Evolutionary conservation across 305 asterid species (phyloP), one percentile per base, ranked within the genome.

Genomic region (Euphrasia arctica): DNA sequence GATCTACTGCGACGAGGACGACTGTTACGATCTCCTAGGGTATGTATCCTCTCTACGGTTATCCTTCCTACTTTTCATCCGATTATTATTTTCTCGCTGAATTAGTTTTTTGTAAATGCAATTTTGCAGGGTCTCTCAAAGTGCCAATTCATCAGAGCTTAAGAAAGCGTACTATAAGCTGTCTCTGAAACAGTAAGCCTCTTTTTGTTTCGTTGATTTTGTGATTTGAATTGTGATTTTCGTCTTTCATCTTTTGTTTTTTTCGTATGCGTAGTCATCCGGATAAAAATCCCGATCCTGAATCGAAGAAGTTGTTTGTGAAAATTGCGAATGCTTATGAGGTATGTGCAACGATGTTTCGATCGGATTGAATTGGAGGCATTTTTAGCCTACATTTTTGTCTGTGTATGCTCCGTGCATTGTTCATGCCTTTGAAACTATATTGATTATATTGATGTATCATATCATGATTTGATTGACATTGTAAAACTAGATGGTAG

Each of bases 11-110:
- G 96, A 90, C 54, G 95, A 93, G 72, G 95, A 93, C 43, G 95
- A 88, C 71, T 90, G 95, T 70, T 93, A 93, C 80, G 96, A 89
- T 85, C 87, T 92, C 68, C 76, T 92, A 36, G 97, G 96, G 97
- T 88, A 64, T 43, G 72, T 51, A 15, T 54, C 51, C 51, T 36
- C 32, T 27, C 7, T 60, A 36, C 45, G 31, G 15, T 48, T 64
- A 0, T 25, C 39, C 47, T 31, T 18, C 41, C 68, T 66, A 41
- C 57, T 8, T 58, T 60, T 69, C 18, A 32, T 52, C 25, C 43
- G 12, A n/a, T n/a, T 13, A 10, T 12, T 42, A 9, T 18, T n/a
- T 12, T 41, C 6, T 8, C 43, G 4, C 22, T 54, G 54, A 15
- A 18, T 36, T 41, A 15, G 11, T 8, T 66, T 22, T 65, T 65